Evolutionary conservation across 192 early-diverging fungal genomes (phyloP), one percentile per base, ranked within the genome.

Genomic region (Linnemannia zychae): DNA sequence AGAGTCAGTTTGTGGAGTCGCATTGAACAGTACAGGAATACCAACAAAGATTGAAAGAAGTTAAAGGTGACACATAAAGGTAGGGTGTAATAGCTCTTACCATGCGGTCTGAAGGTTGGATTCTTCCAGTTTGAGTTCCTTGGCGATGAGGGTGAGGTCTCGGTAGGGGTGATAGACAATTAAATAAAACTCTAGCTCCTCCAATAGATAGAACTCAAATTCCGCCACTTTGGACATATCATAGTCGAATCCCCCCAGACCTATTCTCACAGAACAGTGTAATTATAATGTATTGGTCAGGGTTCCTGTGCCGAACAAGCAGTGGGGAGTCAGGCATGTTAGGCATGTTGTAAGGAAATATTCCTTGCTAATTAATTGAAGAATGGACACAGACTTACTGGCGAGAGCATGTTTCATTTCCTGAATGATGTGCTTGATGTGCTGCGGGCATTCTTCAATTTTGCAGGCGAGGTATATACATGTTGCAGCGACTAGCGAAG

Each of bases 161-260:
- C 94, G 92, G 80, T 98, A 98, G 12, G 97, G 96, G 78, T 98
- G 97, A 81, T 93, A 97, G 0, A 97, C 92, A 73, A 98, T 94
- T 70, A 96, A 82, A 77, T 95, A 96, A 75, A 97, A 98, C 81
- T 97, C 93, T 74, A 98, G 91, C 28, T 97, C 97, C 79, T 98
- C 97, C 44, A 98, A 50, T 38, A 98, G 77, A 74, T 97, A 96
- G 85, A 96, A 97, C 79, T 98, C 97, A 88, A 95, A 97, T 67
- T 98, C 97, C 36, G 97, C 96, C 60, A 98, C 92, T 75, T 95
- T 93, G 22, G 88, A 84, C 47, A 91, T 89, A 24, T 96, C 96
- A 72, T 96, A 97, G 1, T 88, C 79, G 77, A 93, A 93, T 18
- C 87, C 88, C 17, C 88, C 94, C 72, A 88, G 78, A 40, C 88